phyloP scores from a whole-genome alignment of 371 early-diverging fungal genomes.

The Umbelopsis sp. region DNA sequence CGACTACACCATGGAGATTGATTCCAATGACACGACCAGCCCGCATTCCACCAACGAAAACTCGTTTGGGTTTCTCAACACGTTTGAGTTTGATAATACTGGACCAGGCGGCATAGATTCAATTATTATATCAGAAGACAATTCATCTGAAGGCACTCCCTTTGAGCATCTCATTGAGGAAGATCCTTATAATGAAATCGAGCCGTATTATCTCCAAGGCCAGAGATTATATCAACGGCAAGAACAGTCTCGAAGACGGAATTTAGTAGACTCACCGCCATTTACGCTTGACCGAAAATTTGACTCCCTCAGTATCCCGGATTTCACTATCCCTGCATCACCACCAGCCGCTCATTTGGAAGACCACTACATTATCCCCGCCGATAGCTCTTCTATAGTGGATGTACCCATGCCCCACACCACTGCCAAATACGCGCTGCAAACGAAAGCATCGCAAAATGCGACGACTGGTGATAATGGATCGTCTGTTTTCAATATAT shows the following conservation, averaged over 20 bases:
- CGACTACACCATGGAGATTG: slow-evolving; percentile 3
- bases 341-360: slow-evolving; percentile 14
- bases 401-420: slow-evolving; percentile 4
- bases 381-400: neutral
- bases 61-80: slow-evolving; percentile 8
- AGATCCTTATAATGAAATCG: slow-evolving; percentile 14
- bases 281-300: neutral
- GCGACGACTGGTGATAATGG: neutral
- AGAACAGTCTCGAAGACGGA: neutral
- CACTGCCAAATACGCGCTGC: neutral
- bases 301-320: slow-evolving; percentile 17
- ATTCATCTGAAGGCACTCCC: neutral
- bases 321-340: slow-evolving; percentile 16
- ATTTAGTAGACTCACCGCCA: neutral
- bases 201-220: slow-evolving; percentile 11
- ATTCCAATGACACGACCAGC: neutral
- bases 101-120: neutral
- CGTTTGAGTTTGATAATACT: neutral
- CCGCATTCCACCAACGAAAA: neutral
- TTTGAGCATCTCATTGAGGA: neutral
- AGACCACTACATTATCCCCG: slow-evolving; percentile 12
- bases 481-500: slow-evolving; percentile 43
- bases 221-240: slow-evolving; percentile 15
- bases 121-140: slow-evolving; percentile 12
- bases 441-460: neutral